These are phyloP conservation scores for Bocquillonia castaneifolia DNA, from an alignment of 441 rosid species.

Conservation along the genomic window DNA sequence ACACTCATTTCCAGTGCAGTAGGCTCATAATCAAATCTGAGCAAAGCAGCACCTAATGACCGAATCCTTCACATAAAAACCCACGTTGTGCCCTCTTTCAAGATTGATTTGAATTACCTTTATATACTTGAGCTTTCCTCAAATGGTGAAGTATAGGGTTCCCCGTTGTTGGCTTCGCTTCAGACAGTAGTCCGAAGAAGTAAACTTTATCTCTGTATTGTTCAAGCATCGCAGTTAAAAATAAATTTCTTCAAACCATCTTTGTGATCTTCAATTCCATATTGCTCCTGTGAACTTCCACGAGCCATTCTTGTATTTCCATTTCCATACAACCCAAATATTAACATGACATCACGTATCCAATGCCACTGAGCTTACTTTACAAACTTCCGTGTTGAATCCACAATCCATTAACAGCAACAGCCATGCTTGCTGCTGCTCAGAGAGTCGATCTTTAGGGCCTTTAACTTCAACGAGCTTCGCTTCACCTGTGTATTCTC, in stretches of 20 bases:
- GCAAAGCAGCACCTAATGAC: not conserved
- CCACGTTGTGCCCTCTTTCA: not conserved
- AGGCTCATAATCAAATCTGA: not conserved
- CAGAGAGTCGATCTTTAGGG: constrained; percentile 74
- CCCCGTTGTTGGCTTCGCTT: not conserved
- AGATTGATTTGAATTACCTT: not conserved
- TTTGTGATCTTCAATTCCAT: not conserved
- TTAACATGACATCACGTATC: constrained; percentile 22
- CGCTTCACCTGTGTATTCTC: constrained; percentile 74
- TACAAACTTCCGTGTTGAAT: constrained; percentile 73
- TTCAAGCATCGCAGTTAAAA: not conserved
- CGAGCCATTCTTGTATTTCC: not conserved
- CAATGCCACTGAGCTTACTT: constrained; percentile 42
- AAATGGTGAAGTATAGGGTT: not conserved
- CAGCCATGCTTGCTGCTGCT: constrained; percentile 90
- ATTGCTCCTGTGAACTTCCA: not conserved
- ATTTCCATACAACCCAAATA: not conserved
- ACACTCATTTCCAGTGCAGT: not conserved
- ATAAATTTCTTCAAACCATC: not conserved
- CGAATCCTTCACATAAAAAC: not conserved
- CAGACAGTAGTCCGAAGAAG: not conserved
- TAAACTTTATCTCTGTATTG: not conserved
- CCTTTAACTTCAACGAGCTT: constrained; percentile 96
- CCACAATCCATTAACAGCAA: constrained; percentile 80
- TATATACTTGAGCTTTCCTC: not conserved